Evolutionary conservation across 2,329 filamentous ascomycete species (phyloP).

Genomic region (Cladophialophora carrionii): DNA sequence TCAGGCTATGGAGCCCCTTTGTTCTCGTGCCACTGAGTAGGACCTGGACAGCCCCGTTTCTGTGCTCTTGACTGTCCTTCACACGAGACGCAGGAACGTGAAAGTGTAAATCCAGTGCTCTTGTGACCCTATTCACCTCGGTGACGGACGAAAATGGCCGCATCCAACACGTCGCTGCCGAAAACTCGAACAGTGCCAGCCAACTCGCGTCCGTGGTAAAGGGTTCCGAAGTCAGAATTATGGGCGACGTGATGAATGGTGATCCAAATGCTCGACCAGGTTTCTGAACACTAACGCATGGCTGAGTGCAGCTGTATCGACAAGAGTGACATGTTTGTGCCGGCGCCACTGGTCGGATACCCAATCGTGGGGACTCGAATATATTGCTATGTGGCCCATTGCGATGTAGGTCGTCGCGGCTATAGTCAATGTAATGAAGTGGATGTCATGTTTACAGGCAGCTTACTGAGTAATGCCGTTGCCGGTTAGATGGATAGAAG

Average conservation of each 20-base stretch:
- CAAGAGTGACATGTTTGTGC: neutral
- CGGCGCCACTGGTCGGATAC: neutral
- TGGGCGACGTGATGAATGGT: neutral
- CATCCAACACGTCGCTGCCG: neutral
- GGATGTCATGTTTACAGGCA: neutral
- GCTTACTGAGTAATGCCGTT: too few species aligned
- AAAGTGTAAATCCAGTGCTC: neutral
- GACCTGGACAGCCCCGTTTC: neutral
- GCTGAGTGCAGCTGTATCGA: neutral
- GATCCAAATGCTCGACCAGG: neutral
- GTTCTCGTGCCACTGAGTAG: neutral
- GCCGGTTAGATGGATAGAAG: too few species aligned
- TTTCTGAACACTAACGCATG: neutral
- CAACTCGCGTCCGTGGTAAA: neutral
- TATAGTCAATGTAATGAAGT: conserved; percentile 10
- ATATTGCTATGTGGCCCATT: neutral
- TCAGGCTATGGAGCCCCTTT: conserved; percentile 1
- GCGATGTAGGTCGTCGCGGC: neutral
- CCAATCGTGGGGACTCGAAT: too few species aligned
- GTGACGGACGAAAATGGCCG: neutral
- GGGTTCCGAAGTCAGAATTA: neutral
- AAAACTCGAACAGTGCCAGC: neutral
- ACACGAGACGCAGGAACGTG: neutral
- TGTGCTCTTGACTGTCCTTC: conserved; percentile 1
- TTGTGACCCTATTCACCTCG: conserved; percentile 3